A percentile compares a stretch with the other conserved stretches of the same genome.
Evolutionary conservation across 2,329 filamentous ascomycete genomes (phyloP).

Genomic region (Alternaria metachromatica): DNA sequence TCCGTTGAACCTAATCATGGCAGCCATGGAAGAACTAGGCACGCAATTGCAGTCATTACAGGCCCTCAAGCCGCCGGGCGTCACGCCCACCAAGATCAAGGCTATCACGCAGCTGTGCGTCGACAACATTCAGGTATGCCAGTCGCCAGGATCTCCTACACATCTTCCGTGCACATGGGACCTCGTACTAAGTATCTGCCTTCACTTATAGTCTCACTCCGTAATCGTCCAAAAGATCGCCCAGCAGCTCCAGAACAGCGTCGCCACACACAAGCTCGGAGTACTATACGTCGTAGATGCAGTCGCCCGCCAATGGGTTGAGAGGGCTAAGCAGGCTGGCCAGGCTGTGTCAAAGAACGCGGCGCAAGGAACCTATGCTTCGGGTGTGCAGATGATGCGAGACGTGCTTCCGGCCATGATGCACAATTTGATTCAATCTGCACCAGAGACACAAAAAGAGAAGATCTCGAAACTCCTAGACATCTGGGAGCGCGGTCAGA

Average conservation of each 20-base stretch:
- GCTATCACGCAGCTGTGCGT: conserved; percentile 87
- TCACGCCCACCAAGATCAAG: conserved; percentile 90
- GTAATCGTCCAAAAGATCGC: conserved; percentile 95
- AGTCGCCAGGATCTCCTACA: conserved; percentile 16
- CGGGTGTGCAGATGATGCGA: conserved; percentile 94
- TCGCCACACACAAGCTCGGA: conserved; percentile 94
- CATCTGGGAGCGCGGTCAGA: conserved; percentile 96
- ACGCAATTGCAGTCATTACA: conserved; percentile 90
- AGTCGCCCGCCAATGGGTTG: conserved; percentile 98
- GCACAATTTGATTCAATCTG: conserved; percentile 89
- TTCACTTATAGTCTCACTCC: conserved; percentile 77
- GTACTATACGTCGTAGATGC: conserved; percentile 99
- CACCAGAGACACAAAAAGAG: conserved; percentile 93
- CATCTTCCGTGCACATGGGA: conserved; percentile 13
- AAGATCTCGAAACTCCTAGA: conserved; percentile 95
- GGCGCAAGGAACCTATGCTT: conserved; percentile 89
- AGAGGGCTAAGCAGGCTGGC: conserved; percentile 85
- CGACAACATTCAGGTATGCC: conserved; percentile 53
- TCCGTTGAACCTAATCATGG: conserved; percentile 52
- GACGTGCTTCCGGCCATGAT: conserved; percentile 92
- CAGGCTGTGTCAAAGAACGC: conserved; percentile 80
- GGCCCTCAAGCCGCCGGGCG: conserved; percentile 87
- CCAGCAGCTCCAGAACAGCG: conserved; percentile 95
- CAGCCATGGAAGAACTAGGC: conserved; percentile 90
- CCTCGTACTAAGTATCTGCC: conserved; percentile 33